A percentile compares a stretch with the other conserved stretches of the same genome.
Conservation (phyloP, 2,329 filamentous ascomycete species). For the Bipolaris oryzae region DNA sequence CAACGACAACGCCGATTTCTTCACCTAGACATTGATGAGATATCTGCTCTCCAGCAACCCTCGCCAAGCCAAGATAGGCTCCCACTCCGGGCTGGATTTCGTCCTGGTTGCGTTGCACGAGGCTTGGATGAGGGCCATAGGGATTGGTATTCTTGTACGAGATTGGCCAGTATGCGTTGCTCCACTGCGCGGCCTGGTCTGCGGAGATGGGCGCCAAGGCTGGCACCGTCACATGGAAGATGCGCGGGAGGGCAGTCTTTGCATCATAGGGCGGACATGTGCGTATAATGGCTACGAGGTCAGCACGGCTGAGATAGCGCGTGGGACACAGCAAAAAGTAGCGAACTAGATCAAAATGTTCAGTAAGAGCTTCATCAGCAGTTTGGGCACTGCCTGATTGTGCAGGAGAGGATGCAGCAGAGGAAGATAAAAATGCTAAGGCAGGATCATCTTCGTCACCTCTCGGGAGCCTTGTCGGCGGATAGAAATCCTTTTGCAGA, state of each 20-base stretch:
- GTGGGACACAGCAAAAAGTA: conserved; percentile 61
- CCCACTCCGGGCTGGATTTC: conserved; percentile 69
- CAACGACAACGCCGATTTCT: conserved; percentile 74
- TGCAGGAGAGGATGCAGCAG: conserved; percentile 16
- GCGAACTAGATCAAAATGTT: conserved; percentile 47
- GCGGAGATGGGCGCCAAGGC: conserved; percentile 75
- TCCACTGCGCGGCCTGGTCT: conserved; percentile 76
- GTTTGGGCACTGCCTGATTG: conserved; percentile 14
- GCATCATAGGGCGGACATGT: conserved; percentile 49
- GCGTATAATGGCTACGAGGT: conserved; percentile 48
- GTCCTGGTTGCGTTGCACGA: conserved; percentile 71
- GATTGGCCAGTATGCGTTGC: conserved; percentile 78
- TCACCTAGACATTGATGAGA: conserved; percentile 67
- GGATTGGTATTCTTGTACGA: conserved; percentile 88
- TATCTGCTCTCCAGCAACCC: conserved; percentile 66
- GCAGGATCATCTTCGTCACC: conserved; percentile 42
- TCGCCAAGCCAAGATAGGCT: conserved; percentile 71
- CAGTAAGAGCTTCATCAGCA: conserved; percentile 29
- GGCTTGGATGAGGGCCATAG: conserved; percentile 79
- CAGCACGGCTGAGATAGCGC: conserved; percentile 59
- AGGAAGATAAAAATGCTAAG: conserved; percentile 36
- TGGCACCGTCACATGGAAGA: conserved; percentile 72
- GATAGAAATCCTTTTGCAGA: conserved; percentile 51
- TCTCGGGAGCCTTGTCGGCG: conserved; percentile 41
- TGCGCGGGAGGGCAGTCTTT: conserved; percentile 54